Evolutionary conservation across 441 rosid species (phyloP).

Genomic region (Lepidium campestre): DNA sequence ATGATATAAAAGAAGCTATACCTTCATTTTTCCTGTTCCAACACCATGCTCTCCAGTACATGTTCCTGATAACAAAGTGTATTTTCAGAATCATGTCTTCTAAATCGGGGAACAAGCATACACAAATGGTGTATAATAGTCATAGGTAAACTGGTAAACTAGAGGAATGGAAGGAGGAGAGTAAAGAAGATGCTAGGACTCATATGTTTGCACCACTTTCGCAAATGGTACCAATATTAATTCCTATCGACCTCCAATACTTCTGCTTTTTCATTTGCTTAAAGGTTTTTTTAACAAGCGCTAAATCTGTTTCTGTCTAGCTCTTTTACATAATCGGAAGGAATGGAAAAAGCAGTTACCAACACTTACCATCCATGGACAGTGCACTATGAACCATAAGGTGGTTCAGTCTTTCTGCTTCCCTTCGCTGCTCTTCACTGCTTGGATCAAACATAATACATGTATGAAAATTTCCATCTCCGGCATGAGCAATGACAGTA

Average conservation of each 20-base stretch:
- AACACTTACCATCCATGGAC: slow-evolving; percentile 74
- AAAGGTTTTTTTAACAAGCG: neutral
- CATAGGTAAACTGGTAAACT: neutral
- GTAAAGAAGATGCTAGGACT: neutral
- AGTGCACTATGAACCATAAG: slow-evolving; percentile 79
- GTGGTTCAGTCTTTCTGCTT: slow-evolving; percentile 75
- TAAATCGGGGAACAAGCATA: neutral
- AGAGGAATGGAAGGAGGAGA: neutral
- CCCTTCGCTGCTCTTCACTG: slow-evolving; percentile 54
- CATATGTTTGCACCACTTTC: neutral
- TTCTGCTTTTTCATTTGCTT: neutral
- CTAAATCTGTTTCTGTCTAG: slow-evolving; percentile 25
- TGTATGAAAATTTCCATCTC: slow-evolving; percentile 92
- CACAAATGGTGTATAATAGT: neutral
- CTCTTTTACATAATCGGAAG: slow-evolving; percentile 50
- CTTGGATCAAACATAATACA: slow-evolving; percentile 73
- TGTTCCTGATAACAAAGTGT: slow-evolving; percentile 52
- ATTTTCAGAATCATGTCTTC: neutral
- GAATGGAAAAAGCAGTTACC: slow-evolving; percentile 39
- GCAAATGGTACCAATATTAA: neutral
- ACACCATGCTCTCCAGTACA: slow-evolving; percentile 97
- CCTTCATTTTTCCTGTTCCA: slow-evolving; percentile 98
- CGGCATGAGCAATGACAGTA: slow-evolving; percentile 86
- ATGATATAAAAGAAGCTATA: slow-evolving; percentile 15
- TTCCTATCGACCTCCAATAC: neutral